These are phyloP conservation scores for Diaporthe eres DNA, from an alignment of 2,329 filamentous ascomycete genomes.

Conservation along the genomic window DNA sequence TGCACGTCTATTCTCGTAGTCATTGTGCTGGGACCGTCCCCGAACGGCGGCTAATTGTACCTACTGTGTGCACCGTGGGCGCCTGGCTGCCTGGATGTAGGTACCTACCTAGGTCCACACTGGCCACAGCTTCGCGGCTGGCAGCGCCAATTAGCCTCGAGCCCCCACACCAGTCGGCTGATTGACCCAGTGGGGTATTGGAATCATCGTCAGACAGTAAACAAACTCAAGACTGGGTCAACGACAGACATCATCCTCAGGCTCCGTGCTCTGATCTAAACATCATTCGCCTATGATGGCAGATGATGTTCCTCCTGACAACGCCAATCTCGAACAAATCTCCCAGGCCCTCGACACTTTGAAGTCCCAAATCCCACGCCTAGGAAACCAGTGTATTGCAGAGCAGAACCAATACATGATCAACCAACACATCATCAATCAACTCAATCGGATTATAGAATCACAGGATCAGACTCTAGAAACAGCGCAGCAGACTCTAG, in stretches of 20 bases:
- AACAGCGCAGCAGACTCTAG: too few species aligned
- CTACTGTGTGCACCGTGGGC: not conserved
- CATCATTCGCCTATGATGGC: not conserved
- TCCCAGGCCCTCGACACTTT: too few species aligned
- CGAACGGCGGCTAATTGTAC: not conserved
- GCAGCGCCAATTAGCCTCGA: conserved; percentile 11
- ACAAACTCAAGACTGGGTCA: conserved; percentile 4
- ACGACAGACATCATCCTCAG: conserved; percentile 10
- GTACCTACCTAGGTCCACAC: not conserved
- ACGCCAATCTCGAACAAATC: too few species aligned
- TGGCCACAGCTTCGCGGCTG: conserved; percentile 2
- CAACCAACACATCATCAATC: too few species aligned
- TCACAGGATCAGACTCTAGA: too few species aligned
- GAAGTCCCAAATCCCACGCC: too few species aligned
- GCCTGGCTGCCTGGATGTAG: not conserved
- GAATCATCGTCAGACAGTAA: conserved; percentile 31
- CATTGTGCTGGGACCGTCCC: not conserved
- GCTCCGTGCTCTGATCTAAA: not conserved
- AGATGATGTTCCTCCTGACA: too few species aligned
- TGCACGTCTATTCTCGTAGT: not conserved
- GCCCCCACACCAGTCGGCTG: conserved; percentile 23
- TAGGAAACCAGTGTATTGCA: too few species aligned
- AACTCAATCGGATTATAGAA: too few species aligned
- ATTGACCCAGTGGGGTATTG: conserved; percentile 21
- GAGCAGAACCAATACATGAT: too few species aligned